These are phyloP conservation scores for Nematodospora valgi DNA, from an alignment of 805 yeast genomes.

Conservation along the genomic window DNA sequence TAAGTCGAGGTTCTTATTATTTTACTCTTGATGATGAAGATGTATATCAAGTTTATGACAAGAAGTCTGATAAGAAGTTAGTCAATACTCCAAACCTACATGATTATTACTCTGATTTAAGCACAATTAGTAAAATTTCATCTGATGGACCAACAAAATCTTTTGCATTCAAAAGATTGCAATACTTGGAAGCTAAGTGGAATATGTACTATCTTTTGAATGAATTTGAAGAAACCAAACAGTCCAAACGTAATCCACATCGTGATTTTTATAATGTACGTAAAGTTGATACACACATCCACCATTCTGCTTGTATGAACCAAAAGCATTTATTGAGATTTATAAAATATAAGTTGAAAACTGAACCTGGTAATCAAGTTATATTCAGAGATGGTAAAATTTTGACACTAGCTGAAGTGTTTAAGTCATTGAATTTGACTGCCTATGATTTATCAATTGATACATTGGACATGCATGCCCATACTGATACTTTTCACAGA, in stretches of 20 bases:
- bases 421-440: constrained; percentile 82
- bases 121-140: constrained; percentile 65
- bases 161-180: constrained; percentile 90
- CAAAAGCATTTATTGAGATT: constrained; percentile 94
- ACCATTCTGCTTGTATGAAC: constrained; percentile 98
- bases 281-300: constrained; percentile 97
- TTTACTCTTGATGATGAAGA: constrained; percentile 57
- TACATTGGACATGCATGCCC: constrained; percentile 99
- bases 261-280: constrained; percentile 96
- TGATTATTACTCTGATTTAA: constrained; percentile 84
- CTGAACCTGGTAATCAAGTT: constrained; percentile 81
- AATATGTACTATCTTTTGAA: constrained; percentile 82
- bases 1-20: constrained; percentile 31
- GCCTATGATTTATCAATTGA: constrained; percentile 96
- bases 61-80: constrained; percentile 29
- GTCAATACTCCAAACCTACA: constrained; percentile 74
- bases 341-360: constrained; percentile 90
- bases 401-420: constrained; percentile 83
- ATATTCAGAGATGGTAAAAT: constrained; percentile 90
- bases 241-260: constrained; percentile 90
- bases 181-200: constrained; percentile 96
- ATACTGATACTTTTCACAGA: constrained; percentile 95
- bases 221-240: constrained; percentile 89
- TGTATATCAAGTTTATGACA: constrained; percentile 60
- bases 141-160: constrained; percentile 96